These are phyloP conservation scores for Holtermanniella nyarrowii DNA, from an alignment of 768 basidiomycete species.

Conservation along the genomic window DNA sequence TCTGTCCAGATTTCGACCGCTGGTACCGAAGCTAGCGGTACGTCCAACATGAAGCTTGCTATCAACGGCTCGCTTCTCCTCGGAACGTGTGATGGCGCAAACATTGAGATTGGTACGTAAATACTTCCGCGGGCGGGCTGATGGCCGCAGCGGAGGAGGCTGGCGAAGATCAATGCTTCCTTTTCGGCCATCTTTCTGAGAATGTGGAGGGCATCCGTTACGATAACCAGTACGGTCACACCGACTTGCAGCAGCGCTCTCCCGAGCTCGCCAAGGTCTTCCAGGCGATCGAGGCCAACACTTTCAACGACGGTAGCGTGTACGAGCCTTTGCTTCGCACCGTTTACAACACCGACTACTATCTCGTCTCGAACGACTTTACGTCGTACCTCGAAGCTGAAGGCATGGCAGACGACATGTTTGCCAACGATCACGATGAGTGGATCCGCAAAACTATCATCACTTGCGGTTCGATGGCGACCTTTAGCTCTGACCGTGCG, in stretches of 20 bases:
- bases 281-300: constrained; percentile 61
- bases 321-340: constrained; percentile 58
- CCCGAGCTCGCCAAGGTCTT: constrained; percentile 71
- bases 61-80: constrained; percentile 80
- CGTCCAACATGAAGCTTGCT: constrained; percentile 53
- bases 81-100: constrained; percentile 80
- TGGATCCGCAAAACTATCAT: constrained; percentile 68
- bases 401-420: constrained; percentile 78
- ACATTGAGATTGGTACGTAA: neutral
- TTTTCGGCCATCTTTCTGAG: constrained; percentile 44
- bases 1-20: constrained; percentile 96
- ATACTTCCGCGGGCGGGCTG: neutral
- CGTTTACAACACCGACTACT: constrained; percentile 32
- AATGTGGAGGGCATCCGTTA: constrained; percentile 73
- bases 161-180: constrained; percentile 83
- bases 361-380: constrained; percentile 73
- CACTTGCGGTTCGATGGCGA: constrained; percentile 63
- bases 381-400: constrained; percentile 82
- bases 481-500: constrained; percentile 88
- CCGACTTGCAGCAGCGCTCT: constrained; percentile 71
- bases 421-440: constrained; percentile 59
- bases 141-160: constrained; percentile 67
- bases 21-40: constrained; percentile 63
- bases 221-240: constrained; percentile 72
- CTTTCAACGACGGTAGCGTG: constrained; percentile 61